These are phyloP conservation scores for Nepenthes gracilis DNA, from an alignment of 148 eudicot genomes.

Conservation along the genomic window DNA sequence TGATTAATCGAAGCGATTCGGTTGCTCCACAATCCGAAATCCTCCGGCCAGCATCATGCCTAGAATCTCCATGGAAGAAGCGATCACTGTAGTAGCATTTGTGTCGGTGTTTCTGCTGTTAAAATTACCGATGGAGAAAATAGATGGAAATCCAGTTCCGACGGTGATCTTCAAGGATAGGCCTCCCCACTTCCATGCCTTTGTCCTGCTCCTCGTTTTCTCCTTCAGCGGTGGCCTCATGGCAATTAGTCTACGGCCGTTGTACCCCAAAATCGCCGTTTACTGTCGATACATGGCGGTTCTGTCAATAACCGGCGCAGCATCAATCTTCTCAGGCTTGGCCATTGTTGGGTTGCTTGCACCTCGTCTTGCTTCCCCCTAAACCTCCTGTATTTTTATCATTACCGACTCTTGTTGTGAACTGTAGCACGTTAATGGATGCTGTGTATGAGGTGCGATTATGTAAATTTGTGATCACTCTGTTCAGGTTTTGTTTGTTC, in stretches of 20 bases:
- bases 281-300: background rate
- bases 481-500: too few species aligned
- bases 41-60: background rate
- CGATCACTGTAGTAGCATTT: background rate
- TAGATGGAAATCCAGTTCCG: conserved; percentile 4
- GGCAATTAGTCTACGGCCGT: background rate
- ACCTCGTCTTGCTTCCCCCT: too few species aligned
- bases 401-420: too few species aligned
- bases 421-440: too few species aligned
- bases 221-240: background rate
- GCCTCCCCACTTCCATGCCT: background rate
- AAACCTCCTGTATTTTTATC: too few species aligned
- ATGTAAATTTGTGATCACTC: too few species aligned
- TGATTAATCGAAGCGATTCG: too few species aligned
- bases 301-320: background rate
- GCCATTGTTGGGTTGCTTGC: background rate
- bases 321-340: background rate
- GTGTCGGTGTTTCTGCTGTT: background rate
- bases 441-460: too few species aligned
- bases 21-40: too few species aligned
- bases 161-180: background rate
- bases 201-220: background rate
- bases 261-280: background rate
- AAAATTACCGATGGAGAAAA: background rate
- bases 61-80: background rate